A percentile compares a stretch with the other conserved stretches of the same genome.
phyloP scores from a whole-genome alignment of 2,329 filamentous ascomycete genomes.

The Xylariaceae sp. region DNA sequence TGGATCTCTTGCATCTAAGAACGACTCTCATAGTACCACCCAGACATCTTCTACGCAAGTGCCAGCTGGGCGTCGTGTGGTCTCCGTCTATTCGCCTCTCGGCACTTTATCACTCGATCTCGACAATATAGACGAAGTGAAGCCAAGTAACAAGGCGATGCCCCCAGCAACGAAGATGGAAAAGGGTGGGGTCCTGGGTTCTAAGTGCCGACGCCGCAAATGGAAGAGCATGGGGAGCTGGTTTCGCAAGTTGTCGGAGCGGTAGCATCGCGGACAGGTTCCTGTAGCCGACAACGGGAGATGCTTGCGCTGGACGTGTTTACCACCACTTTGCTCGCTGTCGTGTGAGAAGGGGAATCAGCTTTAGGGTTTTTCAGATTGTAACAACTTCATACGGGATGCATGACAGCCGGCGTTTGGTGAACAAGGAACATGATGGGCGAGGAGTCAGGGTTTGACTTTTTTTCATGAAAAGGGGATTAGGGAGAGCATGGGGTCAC shows the following conservation, averaged over 20 bases:
- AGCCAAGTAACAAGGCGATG: not conserved
- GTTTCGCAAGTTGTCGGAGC: constrained; percentile 32
- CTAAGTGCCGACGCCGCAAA: constrained; percentile 21
- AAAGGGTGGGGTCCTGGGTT: not conserved
- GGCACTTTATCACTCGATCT: constrained; percentile 14
- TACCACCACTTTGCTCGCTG: not conserved
- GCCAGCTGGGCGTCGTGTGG: constrained; percentile 17
- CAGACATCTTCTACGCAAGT: constrained; percentile 19
- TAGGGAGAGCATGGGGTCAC: no score
- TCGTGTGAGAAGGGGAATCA: not conserved
- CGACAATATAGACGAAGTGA: not conserved
- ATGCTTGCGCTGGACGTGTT: no score
- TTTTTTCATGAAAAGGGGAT: no score
- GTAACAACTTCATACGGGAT: not conserved
- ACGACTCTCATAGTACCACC: constrained; percentile 6
- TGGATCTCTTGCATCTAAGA: constrained; percentile 7
- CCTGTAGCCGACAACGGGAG: no score
- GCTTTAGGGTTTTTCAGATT: not conserved
- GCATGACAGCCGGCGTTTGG: not conserved
- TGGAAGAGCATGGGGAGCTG: constrained; percentile 33
- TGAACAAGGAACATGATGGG: not conserved
- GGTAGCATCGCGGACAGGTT: constrained; percentile 25
- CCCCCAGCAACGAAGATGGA: not conserved
- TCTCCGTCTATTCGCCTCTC: constrained; percentile 24
- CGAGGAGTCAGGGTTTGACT: not conserved